Evolutionary conservation across 169 alveolate genomes (phyloP).

Genomic region (Cryptosporidium parvum): DNA sequence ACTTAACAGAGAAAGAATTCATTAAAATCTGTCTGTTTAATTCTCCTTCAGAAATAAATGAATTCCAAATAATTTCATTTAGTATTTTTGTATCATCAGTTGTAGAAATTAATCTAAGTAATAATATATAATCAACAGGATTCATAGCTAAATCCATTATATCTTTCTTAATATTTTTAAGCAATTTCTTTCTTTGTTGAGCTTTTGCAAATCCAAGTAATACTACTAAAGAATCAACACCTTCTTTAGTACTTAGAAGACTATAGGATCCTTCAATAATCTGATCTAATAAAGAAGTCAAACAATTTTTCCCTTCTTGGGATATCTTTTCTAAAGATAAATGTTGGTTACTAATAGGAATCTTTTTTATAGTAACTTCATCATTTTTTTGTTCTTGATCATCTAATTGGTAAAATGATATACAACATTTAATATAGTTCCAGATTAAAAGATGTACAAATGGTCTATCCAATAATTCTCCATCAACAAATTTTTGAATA

Average conservation of each 20-base stretch:
- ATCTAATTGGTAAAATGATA: slow-evolving; percentile 10
- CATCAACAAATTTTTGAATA: slow-evolving; percentile 66
- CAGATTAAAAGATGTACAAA: slow-evolving; percentile 68
- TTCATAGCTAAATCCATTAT: slow-evolving; percentile 16
- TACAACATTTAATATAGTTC: slow-evolving; percentile 64
- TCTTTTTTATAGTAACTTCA: not conserved
- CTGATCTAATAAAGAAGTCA: slow-evolving; percentile 39
- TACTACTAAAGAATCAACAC: slow-evolving; percentile 56
- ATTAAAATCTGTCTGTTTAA: not conserved
- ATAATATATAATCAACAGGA: slow-evolving; percentile 46
- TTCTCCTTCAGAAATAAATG: slow-evolving; percentile 18
- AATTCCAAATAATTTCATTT: slow-evolving; percentile 41
- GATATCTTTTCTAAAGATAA: slow-evolving; percentile 4
- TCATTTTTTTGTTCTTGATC: not conserved
- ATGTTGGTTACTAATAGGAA: not conserved
- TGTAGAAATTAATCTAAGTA: slow-evolving; percentile 40
- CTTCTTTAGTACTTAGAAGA: slow-evolving; percentile 64
- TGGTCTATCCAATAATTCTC: slow-evolving; percentile 45
- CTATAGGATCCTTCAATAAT: slow-evolving; percentile 48
- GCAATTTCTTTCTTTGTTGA: slow-evolving; percentile 70
- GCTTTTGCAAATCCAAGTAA: slow-evolving; percentile 66
- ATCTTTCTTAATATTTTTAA: slow-evolving; percentile 60
- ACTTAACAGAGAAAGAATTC: slow-evolving; percentile 19
- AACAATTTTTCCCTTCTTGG: slow-evolving; percentile 23
- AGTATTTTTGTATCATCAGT: slow-evolving; percentile 69